Evolutionary conservation across 2,329 filamentous ascomycete species (phyloP).

Genomic region (Xylaria sp.): DNA sequence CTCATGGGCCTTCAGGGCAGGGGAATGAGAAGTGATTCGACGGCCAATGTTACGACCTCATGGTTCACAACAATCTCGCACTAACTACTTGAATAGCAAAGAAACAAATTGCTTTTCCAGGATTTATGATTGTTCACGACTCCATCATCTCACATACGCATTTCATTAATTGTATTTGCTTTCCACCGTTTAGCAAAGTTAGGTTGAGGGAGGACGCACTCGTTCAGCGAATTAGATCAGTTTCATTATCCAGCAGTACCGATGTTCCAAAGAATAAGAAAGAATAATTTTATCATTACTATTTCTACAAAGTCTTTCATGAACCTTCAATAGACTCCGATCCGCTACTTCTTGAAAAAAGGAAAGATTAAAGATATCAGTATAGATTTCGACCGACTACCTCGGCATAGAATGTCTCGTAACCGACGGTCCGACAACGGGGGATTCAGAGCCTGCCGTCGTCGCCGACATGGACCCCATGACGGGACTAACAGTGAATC

Average conservation of each 20-base stretch:
- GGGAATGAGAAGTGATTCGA: background rate
- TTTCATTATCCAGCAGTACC: background rate
- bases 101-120: background rate
- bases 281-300: constrained; percentile 2
- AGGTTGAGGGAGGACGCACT: background rate
- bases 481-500: background rate
- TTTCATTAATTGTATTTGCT: background rate
- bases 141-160: background rate
- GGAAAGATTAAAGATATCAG: background rate
- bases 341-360: background rate
- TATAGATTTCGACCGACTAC: background rate
- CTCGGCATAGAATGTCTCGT: background rate
- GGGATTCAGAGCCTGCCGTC: constrained; percentile 3
- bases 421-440: constrained; percentile 4
- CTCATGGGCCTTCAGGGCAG: no score
- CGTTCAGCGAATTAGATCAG: background rate
- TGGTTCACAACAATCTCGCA: background rate
- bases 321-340: background rate
- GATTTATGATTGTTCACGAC: background rate
- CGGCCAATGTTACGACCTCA: background rate
- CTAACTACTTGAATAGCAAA: background rate
- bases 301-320: background rate
- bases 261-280: background rate
- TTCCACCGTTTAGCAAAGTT: background rate
- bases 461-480: background rate